Evolutionary conservation across 495 filamentous ascomycete species (phyloP).

Genomic region (Pseudotulostoma volvatum): DNA sequence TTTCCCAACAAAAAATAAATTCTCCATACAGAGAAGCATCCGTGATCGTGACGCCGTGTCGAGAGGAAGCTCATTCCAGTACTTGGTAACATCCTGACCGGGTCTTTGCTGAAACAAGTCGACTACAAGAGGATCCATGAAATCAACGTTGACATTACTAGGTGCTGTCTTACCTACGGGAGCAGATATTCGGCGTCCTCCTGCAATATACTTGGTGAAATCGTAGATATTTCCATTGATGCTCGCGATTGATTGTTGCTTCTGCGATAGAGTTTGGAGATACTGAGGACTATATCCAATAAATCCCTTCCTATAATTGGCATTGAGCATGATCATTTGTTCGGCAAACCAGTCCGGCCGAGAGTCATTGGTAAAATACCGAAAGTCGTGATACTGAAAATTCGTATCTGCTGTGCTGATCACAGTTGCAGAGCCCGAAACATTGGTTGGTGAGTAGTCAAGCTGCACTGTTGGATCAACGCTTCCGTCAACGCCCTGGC

Average conservation of each 20-base stretch:
- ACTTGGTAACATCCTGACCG: constrained; percentile 67
- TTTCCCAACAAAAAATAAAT: constrained; percentile 88
- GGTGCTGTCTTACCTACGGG: constrained; percentile 32
- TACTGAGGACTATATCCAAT: constrained; percentile 73
- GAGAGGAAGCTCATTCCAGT: constrained; percentile 57
- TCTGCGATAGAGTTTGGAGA: constrained; percentile 48
- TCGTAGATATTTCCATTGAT: constrained; percentile 78
- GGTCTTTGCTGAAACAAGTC: constrained; percentile 59
- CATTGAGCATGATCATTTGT: constrained; percentile 57
- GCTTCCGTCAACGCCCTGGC: constrained; percentile 51
- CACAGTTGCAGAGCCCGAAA: constrained; percentile 43
- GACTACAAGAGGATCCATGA: constrained; percentile 65
- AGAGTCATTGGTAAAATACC: constrained; percentile 61
- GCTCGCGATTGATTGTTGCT: constrained; percentile 55
- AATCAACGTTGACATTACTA: constrained; percentile 44
- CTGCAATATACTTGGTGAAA: constrained; percentile 66
- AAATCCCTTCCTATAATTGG: constrained; percentile 73
- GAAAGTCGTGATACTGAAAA: constrained; percentile 81
- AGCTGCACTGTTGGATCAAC: constrained; percentile 60
- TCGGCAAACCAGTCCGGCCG: constrained; percentile 85
- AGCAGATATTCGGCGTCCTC: constrained; percentile 49
- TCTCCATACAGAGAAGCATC: constrained; percentile 81
- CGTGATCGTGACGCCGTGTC: constrained; percentile 32
- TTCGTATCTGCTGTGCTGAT: constrained; percentile 56
- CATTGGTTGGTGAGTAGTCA: constrained; percentile 65